Percentiles rank a stretch among this genome's conserved stretches.
Conservation (phyloP, 164 flowering plant genomes). For the Berberis vulgaris region DNA sequence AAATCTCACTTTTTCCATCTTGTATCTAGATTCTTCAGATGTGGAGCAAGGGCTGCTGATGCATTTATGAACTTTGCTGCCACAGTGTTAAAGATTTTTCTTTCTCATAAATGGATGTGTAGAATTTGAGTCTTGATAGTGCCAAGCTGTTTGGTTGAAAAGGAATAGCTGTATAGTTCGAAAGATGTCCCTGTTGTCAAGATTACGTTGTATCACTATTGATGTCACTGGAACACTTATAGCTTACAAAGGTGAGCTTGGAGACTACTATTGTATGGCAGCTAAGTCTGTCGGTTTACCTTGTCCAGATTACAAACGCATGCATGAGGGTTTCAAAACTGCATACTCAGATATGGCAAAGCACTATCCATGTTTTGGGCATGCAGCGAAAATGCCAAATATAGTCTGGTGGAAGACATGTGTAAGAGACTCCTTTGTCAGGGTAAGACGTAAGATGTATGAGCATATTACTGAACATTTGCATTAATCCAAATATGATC, state of each 20-base stretch:
- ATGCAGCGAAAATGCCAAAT: constrained; percentile 84
- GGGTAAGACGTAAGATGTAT: constrained; percentile 33
- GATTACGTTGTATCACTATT: constrained; percentile 69
- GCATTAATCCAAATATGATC: background rate
- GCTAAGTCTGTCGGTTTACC: constrained; percentile 90
- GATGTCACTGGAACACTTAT: constrained; percentile 97
- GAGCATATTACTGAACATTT: background rate
- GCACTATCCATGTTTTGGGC: constrained; percentile 87
- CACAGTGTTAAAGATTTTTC: no score
- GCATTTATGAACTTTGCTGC: no score
- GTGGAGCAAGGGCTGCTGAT: no score
- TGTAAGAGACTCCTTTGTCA: constrained; percentile 73
- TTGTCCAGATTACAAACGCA: constrained; percentile 91
- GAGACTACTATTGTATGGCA: constrained; percentile 99
- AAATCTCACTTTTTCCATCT: no score
- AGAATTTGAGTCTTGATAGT: no score
- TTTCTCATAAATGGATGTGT: no score
- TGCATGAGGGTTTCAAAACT: constrained; percentile 87
- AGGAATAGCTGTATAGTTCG: constrained; percentile 5
- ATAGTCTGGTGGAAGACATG: constrained; percentile 97
- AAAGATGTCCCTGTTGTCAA: constrained; percentile 54
- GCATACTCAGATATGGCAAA: constrained; percentile 91
- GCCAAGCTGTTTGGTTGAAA: background rate
- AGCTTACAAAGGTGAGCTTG: constrained; percentile 96
- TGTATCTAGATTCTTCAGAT: no score